Conservation (phyloP, 1,139 yeast species). For the Blastobotrys proliferans region DNA sequence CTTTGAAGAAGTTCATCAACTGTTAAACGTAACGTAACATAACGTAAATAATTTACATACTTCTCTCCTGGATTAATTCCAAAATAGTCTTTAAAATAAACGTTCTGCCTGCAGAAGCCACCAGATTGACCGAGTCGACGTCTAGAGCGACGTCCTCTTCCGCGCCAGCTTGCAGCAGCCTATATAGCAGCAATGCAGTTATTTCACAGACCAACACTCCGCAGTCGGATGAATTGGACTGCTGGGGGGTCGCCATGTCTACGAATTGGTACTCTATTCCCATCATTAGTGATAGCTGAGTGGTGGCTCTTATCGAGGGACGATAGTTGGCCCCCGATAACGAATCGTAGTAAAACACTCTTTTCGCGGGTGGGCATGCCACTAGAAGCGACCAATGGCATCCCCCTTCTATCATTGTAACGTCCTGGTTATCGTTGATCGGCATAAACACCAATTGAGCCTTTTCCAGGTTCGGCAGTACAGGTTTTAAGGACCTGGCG, state of each 20-base stretch:
- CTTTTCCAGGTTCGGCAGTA: constrained; percentile 41
- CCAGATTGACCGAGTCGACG: constrained; percentile 35
- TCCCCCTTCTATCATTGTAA: constrained; percentile 45
- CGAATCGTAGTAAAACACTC: constrained; percentile 46
- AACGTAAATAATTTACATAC: no score
- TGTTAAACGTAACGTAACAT: no score
- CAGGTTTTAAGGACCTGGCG: constrained; percentile 34
- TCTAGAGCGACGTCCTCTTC: constrained; percentile 28
- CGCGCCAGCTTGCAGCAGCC: constrained; percentile 33
- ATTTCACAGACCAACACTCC: constrained; percentile 64
- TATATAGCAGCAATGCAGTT: constrained; percentile 40
- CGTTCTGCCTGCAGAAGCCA: constrained; percentile 44
- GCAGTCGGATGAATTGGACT: constrained; percentile 71
- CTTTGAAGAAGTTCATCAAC: no score
- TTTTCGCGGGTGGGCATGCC: constrained; percentile 37
- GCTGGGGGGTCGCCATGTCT: constrained; percentile 60
- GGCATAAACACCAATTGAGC: constrained; percentile 48
- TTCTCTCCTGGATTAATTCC: constrained; percentile 21
- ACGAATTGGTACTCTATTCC: constrained; percentile 20
- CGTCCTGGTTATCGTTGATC: constrained; percentile 49
- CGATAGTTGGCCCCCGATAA: constrained; percentile 40
- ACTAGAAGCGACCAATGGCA: constrained; percentile 55
- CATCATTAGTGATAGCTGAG: constrained; percentile 35
- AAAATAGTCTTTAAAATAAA: constrained; percentile 39
- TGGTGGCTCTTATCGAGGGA: constrained; percentile 36